Percentiles rank a stretch among this genome's conserved stretches.
Evolutionary conservation across 805 yeast genomes (phyloP).

Genomic region (Candida endomychidarum): DNA sequence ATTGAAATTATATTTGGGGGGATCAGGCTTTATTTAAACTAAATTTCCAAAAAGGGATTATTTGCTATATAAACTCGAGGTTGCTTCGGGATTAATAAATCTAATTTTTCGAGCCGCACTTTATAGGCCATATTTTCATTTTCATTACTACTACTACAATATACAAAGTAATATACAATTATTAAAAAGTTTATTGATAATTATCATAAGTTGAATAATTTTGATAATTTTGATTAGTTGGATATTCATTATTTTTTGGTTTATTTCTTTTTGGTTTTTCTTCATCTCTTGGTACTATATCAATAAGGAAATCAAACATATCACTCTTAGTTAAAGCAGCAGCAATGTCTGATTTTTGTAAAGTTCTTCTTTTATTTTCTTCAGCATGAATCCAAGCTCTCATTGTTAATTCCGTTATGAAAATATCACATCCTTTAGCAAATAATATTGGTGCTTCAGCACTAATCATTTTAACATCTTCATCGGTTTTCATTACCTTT

Average conservation of each 20-base stretch:
- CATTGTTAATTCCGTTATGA: constrained; percentile 96
- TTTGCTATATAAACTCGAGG: constrained; percentile 4
- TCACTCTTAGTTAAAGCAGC: constrained; percentile 93
- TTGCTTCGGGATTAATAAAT: constrained; percentile 2
- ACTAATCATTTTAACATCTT: constrained; percentile 94
- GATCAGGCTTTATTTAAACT: background rate
- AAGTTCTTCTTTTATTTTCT: constrained; percentile 89
- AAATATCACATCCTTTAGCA: constrained; percentile 97
- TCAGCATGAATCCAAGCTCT: constrained; percentile 99
- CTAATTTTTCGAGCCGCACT: constrained; percentile 1
- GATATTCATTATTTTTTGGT: constrained; percentile 6
- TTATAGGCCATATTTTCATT: background rate
- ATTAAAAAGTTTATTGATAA: constrained; percentile 5
- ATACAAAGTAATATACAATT: constrained; percentile 7
- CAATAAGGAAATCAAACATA: constrained; percentile 96
- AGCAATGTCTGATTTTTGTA: constrained; percentile 92
- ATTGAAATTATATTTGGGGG: background rate
- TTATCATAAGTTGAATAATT: constrained; percentile 7
- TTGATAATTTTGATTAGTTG: constrained; percentile 12
- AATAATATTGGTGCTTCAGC: constrained; percentile 98
- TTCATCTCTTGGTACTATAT: constrained; percentile 90
- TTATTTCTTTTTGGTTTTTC: constrained; percentile 51
- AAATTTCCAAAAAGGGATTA: background rate
- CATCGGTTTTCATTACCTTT: constrained; percentile 97
- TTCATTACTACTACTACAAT: constrained; percentile 2